Base-by-base conservation (phyloP, 2,329 filamentous ascomycete species). In the Epichloe hybrida region DNA sequence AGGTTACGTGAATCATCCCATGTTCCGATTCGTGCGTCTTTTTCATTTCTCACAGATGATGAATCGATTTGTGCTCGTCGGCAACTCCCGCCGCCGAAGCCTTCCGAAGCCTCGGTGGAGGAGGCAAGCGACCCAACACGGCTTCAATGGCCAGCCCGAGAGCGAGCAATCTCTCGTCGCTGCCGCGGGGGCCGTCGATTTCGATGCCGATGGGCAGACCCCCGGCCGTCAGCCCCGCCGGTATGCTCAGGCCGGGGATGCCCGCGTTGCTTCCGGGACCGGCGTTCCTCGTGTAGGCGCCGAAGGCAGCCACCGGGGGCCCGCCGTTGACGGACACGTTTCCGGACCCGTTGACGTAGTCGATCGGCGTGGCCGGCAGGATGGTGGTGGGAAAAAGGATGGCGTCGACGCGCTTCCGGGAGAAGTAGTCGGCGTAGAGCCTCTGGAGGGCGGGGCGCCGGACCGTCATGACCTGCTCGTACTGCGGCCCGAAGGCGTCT, bases 321-420 rank as follows among this genome's bases (percentile, higher is more conserved):
- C 53, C 55, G 27, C 51, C 55, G 38, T 56, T 56, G 48, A 56
- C 48, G 20, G 55, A 52, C 4, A 56, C 52, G 27, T 52, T 52
- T 17, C 55, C 53, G 11, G 53, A 55, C 4, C 53, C 52, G 34
- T 55, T 12, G 7, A 50, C 27, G 12, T 41, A 31, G 37, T 56
- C 53, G 0, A 56, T 55, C 1, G 53, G 53, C 3, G 46, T 53
- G 15, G 55, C 55, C n/a, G 55, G 53, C 23, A 56, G 44, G 4
- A 53, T 50, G 5, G 55, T 56, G 8, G 55, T 55, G 9, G 55
- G 55, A 21, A 56, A 56, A 8, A 55, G 31, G 23, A 56, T 50
- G 15, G 53, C 55, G 20, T 53, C 51, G 12, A 56, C 44, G 17
- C 46, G 41, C 34, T 49, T 45, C 7, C 20, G 35, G 5, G 15